phyloP scores from a whole-genome alignment of 257 asterid genomes.

The Ehretia macrophylla region DNA sequence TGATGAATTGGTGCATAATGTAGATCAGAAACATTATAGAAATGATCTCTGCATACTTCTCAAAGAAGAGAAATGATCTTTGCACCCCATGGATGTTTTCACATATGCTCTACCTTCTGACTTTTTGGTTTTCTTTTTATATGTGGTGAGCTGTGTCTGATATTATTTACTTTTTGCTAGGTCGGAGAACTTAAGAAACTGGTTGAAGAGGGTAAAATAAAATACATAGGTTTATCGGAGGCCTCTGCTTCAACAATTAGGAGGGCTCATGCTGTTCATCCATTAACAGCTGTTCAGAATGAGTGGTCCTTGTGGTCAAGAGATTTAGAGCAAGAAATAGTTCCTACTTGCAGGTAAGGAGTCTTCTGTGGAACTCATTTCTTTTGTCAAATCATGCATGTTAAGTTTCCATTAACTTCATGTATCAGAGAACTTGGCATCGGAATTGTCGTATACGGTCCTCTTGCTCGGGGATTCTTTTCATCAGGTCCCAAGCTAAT shows the following conservation, averaged over 20 bases:
- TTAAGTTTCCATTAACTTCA: not conserved
- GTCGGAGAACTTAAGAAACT: slow-evolving; percentile 41
- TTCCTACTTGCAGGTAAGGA: slow-evolving; percentile 45
- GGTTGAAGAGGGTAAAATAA: slow-evolving; percentile 52
- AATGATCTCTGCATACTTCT: no score
- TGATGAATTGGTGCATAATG: no score
- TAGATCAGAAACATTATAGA: no score
- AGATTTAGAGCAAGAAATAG: slow-evolving; percentile 39
- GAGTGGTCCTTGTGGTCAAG: slow-evolving; percentile 54
- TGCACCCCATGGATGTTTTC: no score
- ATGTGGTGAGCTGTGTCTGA: not conserved
- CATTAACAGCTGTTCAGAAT: slow-evolving; percentile 37
- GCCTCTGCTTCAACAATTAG: slow-evolving; percentile 45
- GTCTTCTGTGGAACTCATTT: not conserved
- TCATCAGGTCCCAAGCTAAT: slow-evolving; percentile 20
- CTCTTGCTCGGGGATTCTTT: slow-evolving; percentile 38
- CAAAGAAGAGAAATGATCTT: no score
- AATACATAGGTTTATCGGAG: slow-evolving; percentile 39
- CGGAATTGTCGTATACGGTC: slow-evolving; percentile 38
- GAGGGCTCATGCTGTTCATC: slow-evolving; percentile 53
- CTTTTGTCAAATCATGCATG: no score
- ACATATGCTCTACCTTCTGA: no score
- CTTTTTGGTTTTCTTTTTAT: no score
- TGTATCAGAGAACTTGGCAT: slow-evolving; percentile 37
- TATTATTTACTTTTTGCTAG: slow-evolving; percentile 7